Conservation (phyloP, 2,329 filamentous ascomycete genomes). For the Colletotrichum musae region DNA sequence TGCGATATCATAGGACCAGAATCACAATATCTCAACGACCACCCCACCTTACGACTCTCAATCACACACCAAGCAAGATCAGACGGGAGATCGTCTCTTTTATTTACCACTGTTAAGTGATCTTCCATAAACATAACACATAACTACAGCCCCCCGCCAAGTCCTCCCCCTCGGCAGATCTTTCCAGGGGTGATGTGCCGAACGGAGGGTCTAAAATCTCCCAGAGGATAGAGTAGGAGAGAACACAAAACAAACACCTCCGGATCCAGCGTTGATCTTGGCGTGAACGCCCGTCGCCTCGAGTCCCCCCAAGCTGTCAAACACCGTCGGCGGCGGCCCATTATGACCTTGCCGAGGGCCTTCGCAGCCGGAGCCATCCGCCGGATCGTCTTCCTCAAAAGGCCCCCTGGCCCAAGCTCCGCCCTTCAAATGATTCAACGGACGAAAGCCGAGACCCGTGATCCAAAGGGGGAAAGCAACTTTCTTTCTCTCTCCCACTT, state of each 20-base stretch:
- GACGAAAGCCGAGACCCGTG: not conserved
- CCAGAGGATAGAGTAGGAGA: not conserved
- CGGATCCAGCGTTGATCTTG: not conserved
- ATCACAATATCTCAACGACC: too few species aligned
- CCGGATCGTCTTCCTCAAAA: too few species aligned
- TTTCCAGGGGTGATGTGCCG: not conserved
- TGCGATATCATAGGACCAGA: too few species aligned
- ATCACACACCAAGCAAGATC: not conserved
- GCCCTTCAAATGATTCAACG: not conserved
- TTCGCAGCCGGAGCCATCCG: not conserved
- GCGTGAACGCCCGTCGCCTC: not conserved
- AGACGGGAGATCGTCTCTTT: slow-evolving; percentile 13
- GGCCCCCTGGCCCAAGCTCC: not conserved
- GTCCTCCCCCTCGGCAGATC: slow-evolving; percentile 1
- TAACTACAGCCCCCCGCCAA: not conserved
- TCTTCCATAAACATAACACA: not conserved
- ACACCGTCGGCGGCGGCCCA: not conserved
- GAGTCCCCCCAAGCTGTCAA: slow-evolving; percentile 3
- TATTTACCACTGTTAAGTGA: not conserved
- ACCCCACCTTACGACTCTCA: too few species aligned
- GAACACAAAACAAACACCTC: too few species aligned
- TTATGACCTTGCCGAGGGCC: slow-evolving; percentile 3
- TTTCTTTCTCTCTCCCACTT: too few species aligned
- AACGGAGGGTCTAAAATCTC: not conserved
- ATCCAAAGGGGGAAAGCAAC: too few species aligned